These are phyloP conservation scores for Colletotrichum eremochloae DNA, from an alignment of 2,329 filamentous ascomycete genomes.

Conservation along the genomic window DNA sequence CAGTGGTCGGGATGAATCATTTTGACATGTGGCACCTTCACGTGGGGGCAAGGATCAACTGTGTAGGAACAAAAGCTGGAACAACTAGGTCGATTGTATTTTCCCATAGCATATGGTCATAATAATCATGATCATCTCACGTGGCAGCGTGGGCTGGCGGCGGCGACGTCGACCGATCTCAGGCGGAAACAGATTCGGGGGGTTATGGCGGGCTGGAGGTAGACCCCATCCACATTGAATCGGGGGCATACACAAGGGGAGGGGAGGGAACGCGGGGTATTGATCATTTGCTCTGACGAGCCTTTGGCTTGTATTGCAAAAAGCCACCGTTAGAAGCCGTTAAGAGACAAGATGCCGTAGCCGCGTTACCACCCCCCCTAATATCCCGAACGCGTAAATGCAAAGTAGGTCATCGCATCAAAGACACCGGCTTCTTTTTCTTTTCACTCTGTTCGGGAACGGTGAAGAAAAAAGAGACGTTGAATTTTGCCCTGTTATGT, in stretches of 20 bases:
- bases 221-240: slow-evolving; percentile 25
- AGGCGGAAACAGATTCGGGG: not conserved
- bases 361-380: slow-evolving; percentile 60
- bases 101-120: not conserved
- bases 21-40: not conserved
- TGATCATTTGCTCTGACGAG: slow-evolving; percentile 56
- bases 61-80: not conserved
- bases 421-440: slow-evolving; percentile 23
- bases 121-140: not conserved
- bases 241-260: slow-evolving; percentile 30
- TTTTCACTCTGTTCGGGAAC: slow-evolving; percentile 23
- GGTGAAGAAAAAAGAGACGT: slow-evolving; percentile 39
- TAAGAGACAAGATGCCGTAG: slow-evolving; percentile 50
- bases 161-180: not conserved
- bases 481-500: slow-evolving; percentile 42
- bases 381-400: slow-evolving; percentile 61
- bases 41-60: not conserved
- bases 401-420: slow-evolving; percentile 47
- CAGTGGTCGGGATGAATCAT: not conserved
- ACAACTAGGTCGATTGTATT: not conserved
- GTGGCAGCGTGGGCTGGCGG: not conserved
- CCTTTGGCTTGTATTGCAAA: slow-evolving; percentile 58
- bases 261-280: slow-evolving; percentile 30
- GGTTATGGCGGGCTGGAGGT: not conserved
- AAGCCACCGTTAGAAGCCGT: slow-evolving; percentile 43